phyloP scores from a whole-genome alignment of 352 stramenopile species.

The Thalassiosira mediterranea region DNA sequence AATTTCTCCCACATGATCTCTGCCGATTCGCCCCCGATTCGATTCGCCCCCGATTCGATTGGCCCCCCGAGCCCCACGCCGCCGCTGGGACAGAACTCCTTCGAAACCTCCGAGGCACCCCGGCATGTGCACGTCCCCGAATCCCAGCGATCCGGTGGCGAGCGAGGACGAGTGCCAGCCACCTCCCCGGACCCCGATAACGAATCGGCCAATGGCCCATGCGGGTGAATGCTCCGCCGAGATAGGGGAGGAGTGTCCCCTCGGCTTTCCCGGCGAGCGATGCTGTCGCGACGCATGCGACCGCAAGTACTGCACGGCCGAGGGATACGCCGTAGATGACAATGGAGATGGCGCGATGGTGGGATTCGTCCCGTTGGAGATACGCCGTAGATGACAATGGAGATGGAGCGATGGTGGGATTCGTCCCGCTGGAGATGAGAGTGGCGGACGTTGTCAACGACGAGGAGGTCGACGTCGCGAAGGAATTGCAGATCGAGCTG shows the following conservation, averaged over 20 bases:
- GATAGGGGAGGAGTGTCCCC: no score
- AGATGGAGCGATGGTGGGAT: no score
- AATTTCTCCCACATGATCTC: no score
- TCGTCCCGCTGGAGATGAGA: no score
- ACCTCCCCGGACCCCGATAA: neutral
- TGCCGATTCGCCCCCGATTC: no score
- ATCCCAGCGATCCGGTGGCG: neutral
- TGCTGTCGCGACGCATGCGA: neutral
- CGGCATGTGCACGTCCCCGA: neutral
- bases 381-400: neutral
- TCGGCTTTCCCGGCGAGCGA: no score
- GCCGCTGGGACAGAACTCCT: neutral
- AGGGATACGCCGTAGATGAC: neutral
- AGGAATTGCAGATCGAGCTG: neutral
- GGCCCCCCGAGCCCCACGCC: no score
- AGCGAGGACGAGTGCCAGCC: neutral
- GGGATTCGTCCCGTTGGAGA: neutral
- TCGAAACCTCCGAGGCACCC: neutral
- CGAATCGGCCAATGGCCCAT: neutral
- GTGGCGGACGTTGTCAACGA: neutral
- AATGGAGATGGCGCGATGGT: neutral
- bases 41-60: no score
- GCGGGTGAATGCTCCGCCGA: no score
- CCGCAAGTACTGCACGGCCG: no score
- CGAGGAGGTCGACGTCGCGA: neutral